Evolutionary conservation across 768 basidiomycete genomes (phyloP), one percentile per base, ranked within the genome.

Genomic region (Pulveroboletus frians): DNA sequence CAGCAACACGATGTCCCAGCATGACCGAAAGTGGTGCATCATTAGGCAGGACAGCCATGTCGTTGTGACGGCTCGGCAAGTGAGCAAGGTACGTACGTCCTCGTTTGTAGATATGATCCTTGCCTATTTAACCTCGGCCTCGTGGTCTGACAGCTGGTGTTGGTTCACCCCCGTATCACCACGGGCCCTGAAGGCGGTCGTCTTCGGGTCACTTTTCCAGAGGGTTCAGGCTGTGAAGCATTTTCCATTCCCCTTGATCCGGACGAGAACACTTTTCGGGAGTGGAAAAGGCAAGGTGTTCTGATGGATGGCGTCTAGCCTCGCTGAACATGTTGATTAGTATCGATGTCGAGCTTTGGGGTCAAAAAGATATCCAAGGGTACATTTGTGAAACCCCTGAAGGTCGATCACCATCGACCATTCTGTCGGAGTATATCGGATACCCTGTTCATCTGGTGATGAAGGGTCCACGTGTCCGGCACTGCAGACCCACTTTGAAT

Each of bases 1-100:
- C 42, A 57, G 27, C 29, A n/a, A 21, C 18, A 18, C 17, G 42
- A 36, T 23, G 23, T 1, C 20, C n/a, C 53, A 89, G 86, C 73
- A 84, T 61, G 88, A 90, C 58, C 75, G 88, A 53, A 73, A 69
- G 64, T 88, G 85, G 79, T 83, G 79, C 53, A 75, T 89, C 58
- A 73, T 87, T 42, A 83, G 83, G 54, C 75, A 74, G 3, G 67
- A 70, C 9, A 77, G 72, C 5, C 69, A 78, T 38, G 59, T 60
- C 4, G 73, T 86, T 20, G 69, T 90, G 37, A 91, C 88, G 2
- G 88, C 87, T 5, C 76, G 88, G 43, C 78, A 82, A 47, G 65
- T 78, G 30, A 54, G 78, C 21, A 81, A 82, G 74, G 87, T 80
- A 59, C 21, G 54, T 39, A 59, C 20, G 54, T 39, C 23, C 18